phyloP scores from a whole-genome alignment of 2,329 filamentous ascomycete species.

The Metarhizium sp. region DNA sequence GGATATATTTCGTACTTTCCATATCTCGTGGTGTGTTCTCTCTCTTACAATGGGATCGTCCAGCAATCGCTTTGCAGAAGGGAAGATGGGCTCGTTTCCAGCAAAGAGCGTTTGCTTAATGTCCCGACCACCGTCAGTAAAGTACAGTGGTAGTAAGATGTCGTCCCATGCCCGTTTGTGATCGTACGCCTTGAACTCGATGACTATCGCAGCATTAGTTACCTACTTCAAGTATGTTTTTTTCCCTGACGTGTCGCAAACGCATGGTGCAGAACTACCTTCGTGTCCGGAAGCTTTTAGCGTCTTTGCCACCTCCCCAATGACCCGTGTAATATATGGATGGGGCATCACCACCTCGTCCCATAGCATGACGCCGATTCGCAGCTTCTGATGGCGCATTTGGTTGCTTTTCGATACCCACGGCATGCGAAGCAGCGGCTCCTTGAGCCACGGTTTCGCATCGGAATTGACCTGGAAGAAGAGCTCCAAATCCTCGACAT shows the following conservation, averaged over 20 bases:
- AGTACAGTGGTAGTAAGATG: slow-evolving; percentile 38
- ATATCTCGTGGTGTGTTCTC: slow-evolving; percentile 29
- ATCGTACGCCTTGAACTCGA: slow-evolving; percentile 6
- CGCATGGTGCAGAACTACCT: slow-evolving; percentile 25
- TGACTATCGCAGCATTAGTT: slow-evolving; percentile 27
- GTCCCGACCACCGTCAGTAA: slow-evolving; percentile 49
- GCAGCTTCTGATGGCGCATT: slow-evolving; percentile 6
- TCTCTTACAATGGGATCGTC: slow-evolving; percentile 45
- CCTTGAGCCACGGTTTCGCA: slow-evolving; percentile 23
- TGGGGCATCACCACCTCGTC: slow-evolving; percentile 52
- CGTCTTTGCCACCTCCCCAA: slow-evolving; percentile 42
- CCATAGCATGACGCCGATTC: slow-evolving; percentile 30
- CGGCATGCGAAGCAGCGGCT: slow-evolving; percentile 21
- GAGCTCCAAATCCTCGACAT: slow-evolving; percentile 24
- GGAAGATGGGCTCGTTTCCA: slow-evolving; percentile 47
- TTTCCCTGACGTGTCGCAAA: neutral
- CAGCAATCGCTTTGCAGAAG: slow-evolving; percentile 34
- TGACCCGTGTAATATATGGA: slow-evolving; percentile 47
- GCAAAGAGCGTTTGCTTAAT: slow-evolving; percentile 38
- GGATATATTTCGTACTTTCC: slow-evolving; percentile 20
- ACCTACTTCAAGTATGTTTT: slow-evolving; percentile 5
- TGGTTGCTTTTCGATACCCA: slow-evolving; percentile 5
- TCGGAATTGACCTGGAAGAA: slow-evolving; percentile 24
- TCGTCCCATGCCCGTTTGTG: slow-evolving; percentile 18
- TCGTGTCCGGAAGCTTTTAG: slow-evolving; percentile 37